Percentiles rank a stretch among this genome's conserved stretches.
Evolutionary conservation across 192 early-diverging fungal genomes (phyloP).

Genomic region (Mortierella alpina): DNA sequence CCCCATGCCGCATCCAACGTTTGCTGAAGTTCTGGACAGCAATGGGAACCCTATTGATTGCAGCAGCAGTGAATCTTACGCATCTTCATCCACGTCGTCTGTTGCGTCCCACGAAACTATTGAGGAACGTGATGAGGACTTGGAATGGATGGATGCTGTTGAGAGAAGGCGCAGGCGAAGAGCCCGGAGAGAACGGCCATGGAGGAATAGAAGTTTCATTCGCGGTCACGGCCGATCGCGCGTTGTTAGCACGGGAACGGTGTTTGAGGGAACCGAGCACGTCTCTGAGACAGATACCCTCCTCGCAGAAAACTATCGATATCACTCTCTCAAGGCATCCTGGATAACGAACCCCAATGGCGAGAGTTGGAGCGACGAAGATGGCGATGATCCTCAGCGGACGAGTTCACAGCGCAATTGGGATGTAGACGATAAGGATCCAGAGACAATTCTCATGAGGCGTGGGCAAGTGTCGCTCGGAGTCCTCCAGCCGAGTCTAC

Average conservation of each 20-base stretch:
- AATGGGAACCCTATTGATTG: slow-evolving; percentile 42
- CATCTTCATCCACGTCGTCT: slow-evolving; percentile 26
- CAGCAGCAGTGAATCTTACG: slow-evolving; percentile 21
- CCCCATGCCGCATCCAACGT: background rate
- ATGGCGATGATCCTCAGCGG: slow-evolving; percentile 12
- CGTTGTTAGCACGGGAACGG: slow-evolving; percentile 42
- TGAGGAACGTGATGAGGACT: slow-evolving; percentile 23
- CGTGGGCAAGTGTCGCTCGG: slow-evolving; percentile 7
- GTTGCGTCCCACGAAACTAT: slow-evolving; percentile 12
- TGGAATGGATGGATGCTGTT: background rate
- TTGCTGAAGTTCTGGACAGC: slow-evolving; percentile 40
- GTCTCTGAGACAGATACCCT: slow-evolving; percentile 33
- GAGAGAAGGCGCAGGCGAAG: slow-evolving; percentile 22
- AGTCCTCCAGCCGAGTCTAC: slow-evolving; percentile 10
- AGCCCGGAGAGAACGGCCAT: background rate
- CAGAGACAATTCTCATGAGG: slow-evolving; percentile 3
- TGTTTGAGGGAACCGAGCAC: slow-evolving; percentile 38
- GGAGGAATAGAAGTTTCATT: slow-evolving; percentile 5
- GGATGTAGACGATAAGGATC: slow-evolving; percentile 43
- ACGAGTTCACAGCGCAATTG: background rate
- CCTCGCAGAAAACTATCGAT: slow-evolving; percentile 10
- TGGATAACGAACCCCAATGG: slow-evolving; percentile 46
- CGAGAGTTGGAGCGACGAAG: slow-evolving; percentile 50
- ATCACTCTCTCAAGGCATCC: slow-evolving; percentile 36
- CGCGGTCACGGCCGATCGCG: slow-evolving; percentile 21